These are phyloP conservation scores for Coemansia sp. DNA, from an alignment of 192 early-diverging fungal species.

Conservation along the genomic window DNA sequence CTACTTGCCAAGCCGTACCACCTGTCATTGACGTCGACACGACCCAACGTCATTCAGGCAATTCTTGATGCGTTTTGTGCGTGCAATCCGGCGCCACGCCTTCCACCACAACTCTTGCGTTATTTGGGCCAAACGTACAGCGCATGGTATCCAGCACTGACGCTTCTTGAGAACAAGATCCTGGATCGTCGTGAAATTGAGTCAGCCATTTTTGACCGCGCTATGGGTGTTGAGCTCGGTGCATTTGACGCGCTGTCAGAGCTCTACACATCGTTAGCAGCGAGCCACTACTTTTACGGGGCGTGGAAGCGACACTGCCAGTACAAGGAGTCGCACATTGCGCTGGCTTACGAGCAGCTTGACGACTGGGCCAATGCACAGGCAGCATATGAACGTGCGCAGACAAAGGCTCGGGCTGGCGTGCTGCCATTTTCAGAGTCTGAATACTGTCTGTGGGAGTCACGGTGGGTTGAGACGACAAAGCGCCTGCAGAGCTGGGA, in stretches of 20 bases:
- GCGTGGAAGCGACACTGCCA: conserved; percentile 86
- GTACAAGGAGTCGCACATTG: conserved; percentile 93
- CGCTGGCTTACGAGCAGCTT: conserved; percentile 90
- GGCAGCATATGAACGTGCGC: conserved; percentile 86
- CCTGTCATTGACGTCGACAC: conserved; percentile 66
- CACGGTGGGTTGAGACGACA: conserved; percentile 90
- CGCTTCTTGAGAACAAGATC: conserved; percentile 71
- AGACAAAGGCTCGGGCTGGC: conserved; percentile 84
- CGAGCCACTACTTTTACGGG: conserved; percentile 91
- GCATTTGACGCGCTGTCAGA: conserved; percentile 89
- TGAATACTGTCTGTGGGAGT: conserved; percentile 97
- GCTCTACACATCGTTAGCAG: conserved; percentile 79
- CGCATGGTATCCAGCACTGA: conserved; percentile 87
- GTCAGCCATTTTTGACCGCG: conserved; percentile 39
- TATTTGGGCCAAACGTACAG: conserved; percentile 90
- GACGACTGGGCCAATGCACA: conserved; percentile 94
- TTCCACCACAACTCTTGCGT: conserved; percentile 92
- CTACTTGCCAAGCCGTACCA: conserved; percentile 93
- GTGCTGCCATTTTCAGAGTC: conserved; percentile 87
- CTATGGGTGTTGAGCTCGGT: conserved; percentile 74
- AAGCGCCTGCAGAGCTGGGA: conserved; percentile 98
- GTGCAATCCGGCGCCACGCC: conserved; percentile 67
- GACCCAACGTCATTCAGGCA: conserved; percentile 95
- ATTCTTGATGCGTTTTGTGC: conserved; percentile 82
- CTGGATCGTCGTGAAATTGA: conserved; percentile 52